A percentile compares a stretch with the other conserved stretches of the same genome.
These are phyloP conservation scores for Tuber indicum DNA, from an alignment of 495 filamentous ascomycete species.

Conservation along the genomic window DNA sequence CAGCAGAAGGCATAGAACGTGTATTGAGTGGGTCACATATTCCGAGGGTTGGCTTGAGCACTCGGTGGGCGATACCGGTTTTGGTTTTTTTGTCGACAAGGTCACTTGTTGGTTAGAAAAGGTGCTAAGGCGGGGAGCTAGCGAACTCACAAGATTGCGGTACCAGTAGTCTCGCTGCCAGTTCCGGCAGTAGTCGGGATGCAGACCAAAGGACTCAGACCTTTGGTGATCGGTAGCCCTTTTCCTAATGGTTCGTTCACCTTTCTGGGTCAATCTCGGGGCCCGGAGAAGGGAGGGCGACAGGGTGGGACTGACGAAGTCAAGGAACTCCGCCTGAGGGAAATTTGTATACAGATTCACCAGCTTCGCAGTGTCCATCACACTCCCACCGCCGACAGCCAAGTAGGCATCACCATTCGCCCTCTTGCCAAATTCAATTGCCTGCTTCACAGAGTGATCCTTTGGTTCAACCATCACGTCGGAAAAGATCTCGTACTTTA, in stretches of 20 bases:
- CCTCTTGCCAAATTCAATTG: slow-evolving; percentile 73
- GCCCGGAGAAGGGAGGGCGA: background rate
- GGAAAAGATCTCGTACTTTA: slow-evolving; percentile 73
- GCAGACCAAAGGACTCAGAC: slow-evolving; percentile 78
- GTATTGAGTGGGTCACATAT: slow-evolving; percentile 96
- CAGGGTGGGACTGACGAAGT: slow-evolving; percentile 55
- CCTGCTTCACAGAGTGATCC: slow-evolving; percentile 75
- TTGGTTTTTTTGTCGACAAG: slow-evolving; percentile 80
- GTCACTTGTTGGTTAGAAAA: slow-evolving; percentile 48
- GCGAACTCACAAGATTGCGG: slow-evolving; percentile 67
- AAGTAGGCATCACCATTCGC: slow-evolving; percentile 65
- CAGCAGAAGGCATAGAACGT: slow-evolving; percentile 85
- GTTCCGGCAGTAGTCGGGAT: slow-evolving; percentile 95
- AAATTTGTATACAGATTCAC: slow-evolving; percentile 93
- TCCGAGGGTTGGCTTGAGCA: slow-evolving; percentile 89
- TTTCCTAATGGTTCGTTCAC: slow-evolving; percentile 88
- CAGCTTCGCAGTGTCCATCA: slow-evolving; percentile 96
- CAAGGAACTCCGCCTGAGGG: slow-evolving; percentile 83
- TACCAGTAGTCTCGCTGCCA: slow-evolving; percentile 91
- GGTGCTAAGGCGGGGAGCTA: background rate
- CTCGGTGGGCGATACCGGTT: slow-evolving; percentile 89
- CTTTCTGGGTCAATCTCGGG: slow-evolving; percentile 9
- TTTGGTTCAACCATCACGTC: slow-evolving; percentile 80
- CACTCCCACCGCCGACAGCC: slow-evolving; percentile 79
- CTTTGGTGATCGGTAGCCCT: slow-evolving; percentile 70